A percentile compares a stretch with the other conserved stretches of the same genome.
phyloP scores from a whole-genome alignment of 257 asterid genomes.

The Parsonsia alboflavescens region DNA sequence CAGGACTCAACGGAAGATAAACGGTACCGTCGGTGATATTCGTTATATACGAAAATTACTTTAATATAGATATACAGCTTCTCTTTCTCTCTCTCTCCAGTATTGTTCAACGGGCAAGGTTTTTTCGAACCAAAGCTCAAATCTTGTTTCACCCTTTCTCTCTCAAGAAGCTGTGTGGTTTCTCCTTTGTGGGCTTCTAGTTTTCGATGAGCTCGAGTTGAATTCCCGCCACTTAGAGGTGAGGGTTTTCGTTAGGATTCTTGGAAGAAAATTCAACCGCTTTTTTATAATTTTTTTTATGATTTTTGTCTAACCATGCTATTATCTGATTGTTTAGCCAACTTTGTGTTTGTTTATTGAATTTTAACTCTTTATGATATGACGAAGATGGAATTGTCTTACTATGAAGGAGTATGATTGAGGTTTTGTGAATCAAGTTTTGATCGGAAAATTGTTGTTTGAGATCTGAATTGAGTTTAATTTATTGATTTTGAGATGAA shows the following conservation, averaged over 20 bases:
- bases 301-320: conserved; percentile 1
- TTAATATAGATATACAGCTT: conserved; percentile 27
- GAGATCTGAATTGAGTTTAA: conserved; percentile 49
- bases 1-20: conserved; percentile 32
- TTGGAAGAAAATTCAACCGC: conserved; percentile 20
- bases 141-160: conserved; percentile 27
- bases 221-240: conserved; percentile 25
- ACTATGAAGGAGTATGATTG: conserved; percentile 22
- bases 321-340: conserved; percentile 5
- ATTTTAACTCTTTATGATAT: not conserved
- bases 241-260: conserved; percentile 16
- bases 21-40: conserved; percentile 81
- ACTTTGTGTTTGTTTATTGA: conserved; percentile 5
- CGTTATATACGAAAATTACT: conserved; percentile 68
- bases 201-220: conserved; percentile 33
- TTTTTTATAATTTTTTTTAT: not conserved
- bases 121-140: conserved; percentile 36
- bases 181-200: conserved; percentile 21
- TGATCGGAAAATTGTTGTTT: conserved; percentile 24
- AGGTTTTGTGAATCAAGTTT: conserved; percentile 23
- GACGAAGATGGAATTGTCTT: not conserved
- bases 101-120: conserved; percentile 82
- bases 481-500: conserved; percentile 15
- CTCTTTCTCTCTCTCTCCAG: conserved; percentile 36
- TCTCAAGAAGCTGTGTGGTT: conserved; percentile 32